phyloP scores from a whole-genome alignment of 371 early-diverging fungal species.

The Antonospora locustae region DNA sequence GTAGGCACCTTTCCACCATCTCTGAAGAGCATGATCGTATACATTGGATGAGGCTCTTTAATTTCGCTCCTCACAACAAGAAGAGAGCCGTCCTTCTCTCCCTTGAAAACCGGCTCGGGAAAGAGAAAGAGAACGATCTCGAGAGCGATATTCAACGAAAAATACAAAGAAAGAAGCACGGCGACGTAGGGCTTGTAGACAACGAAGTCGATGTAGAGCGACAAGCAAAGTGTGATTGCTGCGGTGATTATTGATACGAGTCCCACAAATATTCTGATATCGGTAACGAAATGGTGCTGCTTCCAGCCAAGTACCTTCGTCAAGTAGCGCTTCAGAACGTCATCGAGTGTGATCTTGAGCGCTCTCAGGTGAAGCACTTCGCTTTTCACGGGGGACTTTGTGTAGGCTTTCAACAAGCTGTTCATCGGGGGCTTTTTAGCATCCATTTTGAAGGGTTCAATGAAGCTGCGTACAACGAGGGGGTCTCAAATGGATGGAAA shows the following conservation, averaged over 20 bases:
- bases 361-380: conserved; percentile 34
- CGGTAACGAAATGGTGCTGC: conserved; percentile 7
- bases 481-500: no score
- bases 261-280: conserved; percentile 33
- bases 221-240: conserved; percentile 10
- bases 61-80: conserved; percentile 4
- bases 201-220: conserved; percentile 29
- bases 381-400: conserved; percentile 25
- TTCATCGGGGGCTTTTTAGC: neutral
- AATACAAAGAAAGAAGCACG: conserved; percentile 14
- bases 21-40: conserved; percentile 24
- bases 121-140: conserved; percentile 12
- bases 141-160: conserved; percentile 23
- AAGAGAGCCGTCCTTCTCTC: neutral
- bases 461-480: no score
- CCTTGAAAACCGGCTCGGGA: conserved; percentile 2
- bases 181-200: conserved; percentile 17
- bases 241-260: conserved; percentile 21
- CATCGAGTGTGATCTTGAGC: conserved; percentile 40
- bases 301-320: conserved; percentile 5
- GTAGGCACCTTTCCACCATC: conserved; percentile 11
- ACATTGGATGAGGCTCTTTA: conserved; percentile 10
- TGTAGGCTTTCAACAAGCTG: neutral
- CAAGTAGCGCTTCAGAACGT: conserved; percentile 32
- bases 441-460: neutral